Evolutionary conservation across 2,329 filamentous ascomycete species (phyloP).

Genomic region (Phaeosphaeria sp.): DNA sequence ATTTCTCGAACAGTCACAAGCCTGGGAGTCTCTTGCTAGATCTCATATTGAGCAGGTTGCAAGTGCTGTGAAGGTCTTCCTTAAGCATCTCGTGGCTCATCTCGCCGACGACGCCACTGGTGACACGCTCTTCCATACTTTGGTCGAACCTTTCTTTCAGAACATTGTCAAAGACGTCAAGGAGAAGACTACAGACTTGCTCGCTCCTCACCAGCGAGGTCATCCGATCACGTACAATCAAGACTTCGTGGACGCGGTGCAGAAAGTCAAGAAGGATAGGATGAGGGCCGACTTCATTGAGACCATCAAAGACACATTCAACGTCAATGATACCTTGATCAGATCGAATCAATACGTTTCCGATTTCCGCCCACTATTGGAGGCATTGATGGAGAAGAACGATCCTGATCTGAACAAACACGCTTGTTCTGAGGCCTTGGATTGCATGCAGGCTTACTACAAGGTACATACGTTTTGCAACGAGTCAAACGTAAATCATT

Average conservation of each 20-base stretch:
- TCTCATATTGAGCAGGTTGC: conserved; percentile 47
- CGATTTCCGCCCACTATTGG: conserved; percentile 5
- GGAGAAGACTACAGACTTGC: conserved; percentile 4
- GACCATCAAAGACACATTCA: conserved; percentile 5
- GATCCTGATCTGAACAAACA: conserved; percentile 48
- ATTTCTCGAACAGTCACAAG: conserved; percentile 63
- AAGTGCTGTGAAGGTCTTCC: conserved; percentile 27
- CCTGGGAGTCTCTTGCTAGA: conserved; percentile 56
- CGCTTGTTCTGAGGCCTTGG: conserved; percentile 45
- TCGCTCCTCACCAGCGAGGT: conserved; percentile 1
- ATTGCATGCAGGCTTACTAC: conserved; percentile 52
- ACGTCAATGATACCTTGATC: neutral
- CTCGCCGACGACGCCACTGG: conserved; percentile 7
- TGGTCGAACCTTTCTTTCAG: conserved; percentile 9
- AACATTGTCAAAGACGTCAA: conserved; percentile 6
- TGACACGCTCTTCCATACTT: conserved; percentile 2
- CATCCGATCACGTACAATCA: conserved; percentile 54
- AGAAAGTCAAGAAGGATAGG: conserved; percentile 33
- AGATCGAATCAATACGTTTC: neutral
- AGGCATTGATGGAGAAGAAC: conserved; percentile 11
- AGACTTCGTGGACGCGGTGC: conserved; percentile 45
- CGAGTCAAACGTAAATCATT: neutral
- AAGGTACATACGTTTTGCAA: conserved; percentile 40
- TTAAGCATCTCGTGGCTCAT: conserved; percentile 1
- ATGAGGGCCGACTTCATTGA: conserved; percentile 31